These are phyloP conservation scores for Claviceps purpurea DNA, from an alignment of 2,329 filamentous ascomycete genomes.

Conservation along the genomic window DNA sequence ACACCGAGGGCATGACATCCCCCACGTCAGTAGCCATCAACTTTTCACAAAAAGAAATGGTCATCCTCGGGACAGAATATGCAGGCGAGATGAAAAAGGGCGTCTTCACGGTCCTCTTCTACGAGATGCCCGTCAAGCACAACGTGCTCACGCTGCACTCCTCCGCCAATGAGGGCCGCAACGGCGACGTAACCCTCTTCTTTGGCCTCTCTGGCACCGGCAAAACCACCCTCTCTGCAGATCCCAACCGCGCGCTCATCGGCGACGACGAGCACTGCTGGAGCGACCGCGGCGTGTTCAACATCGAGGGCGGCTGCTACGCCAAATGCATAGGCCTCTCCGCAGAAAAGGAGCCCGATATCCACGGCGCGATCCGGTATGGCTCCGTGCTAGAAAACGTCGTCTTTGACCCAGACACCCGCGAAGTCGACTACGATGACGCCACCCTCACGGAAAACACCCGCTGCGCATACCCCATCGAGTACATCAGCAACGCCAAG, in stretches of 20 bases:
- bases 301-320: constrained; percentile 99
- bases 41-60: constrained; percentile 99
- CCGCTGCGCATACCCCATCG: constrained; percentile 94
- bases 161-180: constrained; percentile 90
- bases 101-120: constrained; percentile 97
- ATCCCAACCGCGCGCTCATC: constrained; percentile 90
- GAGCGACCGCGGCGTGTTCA: constrained; percentile 94
- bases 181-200: constrained; percentile 96
- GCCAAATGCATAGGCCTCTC: constrained; percentile 97
- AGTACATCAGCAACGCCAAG: constrained; percentile 98
- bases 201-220: constrained; percentile 97
- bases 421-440: constrained; percentile 92
- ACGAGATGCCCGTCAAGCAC: constrained; percentile 99
- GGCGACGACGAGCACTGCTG: constrained; percentile 99
- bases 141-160: constrained; percentile 97
- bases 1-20: constrained; percentile 96
- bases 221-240: constrained; percentile 96
- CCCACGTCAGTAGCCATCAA: constrained; percentile 97
- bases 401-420: constrained; percentile 83
- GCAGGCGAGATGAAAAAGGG: constrained; percentile 80
- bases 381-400: constrained; percentile 97
- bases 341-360: constrained; percentile 97
- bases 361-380: constrained; percentile 89
- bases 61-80: constrained; percentile 97
- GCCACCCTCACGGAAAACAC: constrained; percentile 95